Percentiles rank a stretch among this genome's conserved stretches.
These are phyloP conservation scores for Kodamaea sp. DNA, from an alignment of 1,139 yeast genomes.

Conservation along the genomic window DNA sequence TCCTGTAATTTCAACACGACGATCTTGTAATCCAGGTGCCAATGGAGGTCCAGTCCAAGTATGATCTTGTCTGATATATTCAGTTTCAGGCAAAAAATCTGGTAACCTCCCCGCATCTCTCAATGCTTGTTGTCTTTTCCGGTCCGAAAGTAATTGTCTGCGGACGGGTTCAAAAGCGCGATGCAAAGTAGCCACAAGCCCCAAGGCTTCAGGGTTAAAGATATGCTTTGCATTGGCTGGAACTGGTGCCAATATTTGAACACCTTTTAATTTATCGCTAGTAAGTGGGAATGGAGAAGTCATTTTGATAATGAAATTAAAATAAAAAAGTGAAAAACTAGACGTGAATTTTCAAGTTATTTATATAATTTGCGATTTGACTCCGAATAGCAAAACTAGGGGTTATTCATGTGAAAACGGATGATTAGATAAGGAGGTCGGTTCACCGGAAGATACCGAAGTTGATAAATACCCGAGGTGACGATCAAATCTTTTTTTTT, in stretches of 20 bases:
- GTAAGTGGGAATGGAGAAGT: constrained; percentile 53
- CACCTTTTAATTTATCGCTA: constrained; percentile 55
- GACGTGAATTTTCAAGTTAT: too few relatives aligned
- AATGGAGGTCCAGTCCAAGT: constrained; percentile 79
- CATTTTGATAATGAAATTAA: constrained; percentile 21
- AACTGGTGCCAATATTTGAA: constrained; percentile 61
- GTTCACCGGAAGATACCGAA: too few relatives aligned
- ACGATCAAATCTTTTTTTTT: too few relatives aligned
- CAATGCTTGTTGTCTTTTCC: constrained; percentile 55
- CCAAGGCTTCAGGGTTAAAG: constrained; percentile 65
- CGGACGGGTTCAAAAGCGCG: constrained; percentile 65
- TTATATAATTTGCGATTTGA: too few relatives aligned
- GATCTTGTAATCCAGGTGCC: constrained; percentile 72
- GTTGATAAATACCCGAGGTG: too few relatives aligned
- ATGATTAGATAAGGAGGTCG: too few relatives aligned
- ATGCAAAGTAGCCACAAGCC: constrained; percentile 70
- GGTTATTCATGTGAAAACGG: too few relatives aligned
- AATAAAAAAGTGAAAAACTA: not conserved
- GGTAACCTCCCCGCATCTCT: constrained; percentile 71
- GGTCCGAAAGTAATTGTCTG: constrained; percentile 54
- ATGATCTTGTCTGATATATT: constrained; percentile 64
- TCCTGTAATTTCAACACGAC: constrained; percentile 85
- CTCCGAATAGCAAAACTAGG: too few relatives aligned
- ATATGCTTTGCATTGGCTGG: constrained; percentile 59
- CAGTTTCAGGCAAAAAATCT: constrained; percentile 70